These are phyloP conservation scores for Lepidopterella palustris DNA, from an alignment of 495 filamentous ascomycete genomes.

Conservation along the genomic window DNA sequence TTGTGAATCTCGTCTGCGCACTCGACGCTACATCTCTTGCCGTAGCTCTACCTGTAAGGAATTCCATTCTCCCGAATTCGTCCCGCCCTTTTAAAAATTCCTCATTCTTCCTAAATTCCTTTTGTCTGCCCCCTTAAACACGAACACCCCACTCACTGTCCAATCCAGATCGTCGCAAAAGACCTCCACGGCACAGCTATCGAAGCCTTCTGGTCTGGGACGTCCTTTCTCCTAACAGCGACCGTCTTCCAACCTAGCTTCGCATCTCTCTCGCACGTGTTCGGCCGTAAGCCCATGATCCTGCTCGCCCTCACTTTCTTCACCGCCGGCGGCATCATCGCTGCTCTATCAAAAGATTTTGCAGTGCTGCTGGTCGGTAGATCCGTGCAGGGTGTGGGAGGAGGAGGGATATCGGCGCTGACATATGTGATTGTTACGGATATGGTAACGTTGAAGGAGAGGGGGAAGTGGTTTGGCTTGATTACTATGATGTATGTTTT, in stretches of 20 bases:
- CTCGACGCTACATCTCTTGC: slow-evolving; percentile 66
- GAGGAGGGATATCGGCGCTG: slow-evolving; percentile 58
- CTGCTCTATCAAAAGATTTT: slow-evolving; percentile 52
- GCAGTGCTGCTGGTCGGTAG: slow-evolving; percentile 57
- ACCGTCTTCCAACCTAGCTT: slow-evolving; percentile 34
- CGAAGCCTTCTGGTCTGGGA: slow-evolving; percentile 52
- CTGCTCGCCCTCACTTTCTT: slow-evolving; percentile 48
- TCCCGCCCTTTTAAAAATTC: background rate
- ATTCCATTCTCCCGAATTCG: too few relatives aligned
- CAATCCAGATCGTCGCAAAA: slow-evolving; percentile 42
- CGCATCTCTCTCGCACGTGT: slow-evolving; percentile 43
- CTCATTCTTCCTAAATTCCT: background rate
- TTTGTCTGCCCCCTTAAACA: too few relatives aligned
- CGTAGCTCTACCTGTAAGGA: slow-evolving; percentile 61
- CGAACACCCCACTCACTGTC: too few relatives aligned
- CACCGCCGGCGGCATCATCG: slow-evolving; percentile 53
- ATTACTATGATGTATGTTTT: slow-evolving; percentile 31
- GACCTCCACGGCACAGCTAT: slow-evolving; percentile 47
- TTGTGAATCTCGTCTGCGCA: slow-evolving; percentile 59
- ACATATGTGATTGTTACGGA: slow-evolving; percentile 61
- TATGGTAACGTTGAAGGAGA: slow-evolving; percentile 44
- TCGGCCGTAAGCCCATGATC: slow-evolving; percentile 42
- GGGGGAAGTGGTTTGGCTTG: slow-evolving; percentile 41
- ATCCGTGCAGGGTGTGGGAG: slow-evolving; percentile 62
- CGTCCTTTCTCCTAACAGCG: slow-evolving; percentile 44